Conservation (phyloP, 805 yeast genomes). For the Blastobotrys mokoenaii region DNA sequence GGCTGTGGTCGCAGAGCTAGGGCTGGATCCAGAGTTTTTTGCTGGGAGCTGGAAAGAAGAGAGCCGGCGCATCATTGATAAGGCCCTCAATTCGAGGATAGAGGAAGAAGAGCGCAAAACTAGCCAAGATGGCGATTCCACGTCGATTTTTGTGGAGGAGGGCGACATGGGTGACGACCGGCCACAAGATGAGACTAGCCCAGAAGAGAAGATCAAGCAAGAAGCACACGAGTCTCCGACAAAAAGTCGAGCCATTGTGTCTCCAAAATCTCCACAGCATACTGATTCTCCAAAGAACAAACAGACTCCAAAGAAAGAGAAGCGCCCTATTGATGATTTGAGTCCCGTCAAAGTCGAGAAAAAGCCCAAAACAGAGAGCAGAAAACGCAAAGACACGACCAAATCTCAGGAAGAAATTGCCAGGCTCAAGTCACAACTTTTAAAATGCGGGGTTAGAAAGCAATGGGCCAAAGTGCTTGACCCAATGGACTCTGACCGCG, state of each 20-base stretch:
- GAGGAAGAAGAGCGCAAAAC: background rate
- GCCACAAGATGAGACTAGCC: background rate
- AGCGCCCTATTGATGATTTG: background rate
- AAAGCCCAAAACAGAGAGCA: background rate
- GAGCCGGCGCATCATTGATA: slow-evolving; percentile 12
- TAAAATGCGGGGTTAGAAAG: slow-evolving; percentile 23
- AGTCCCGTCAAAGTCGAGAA: background rate
- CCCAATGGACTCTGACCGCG: slow-evolving; percentile 15
- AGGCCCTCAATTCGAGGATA: slow-evolving; percentile 7
- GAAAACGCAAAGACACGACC: background rate
- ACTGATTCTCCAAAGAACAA: background rate
- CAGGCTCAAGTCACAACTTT: slow-evolving; percentile 18
- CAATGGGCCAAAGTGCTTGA: slow-evolving; percentile 19
- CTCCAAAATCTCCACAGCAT: too few species aligned
- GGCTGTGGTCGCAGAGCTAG: slow-evolving; percentile 11
- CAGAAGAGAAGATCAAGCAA: background rate
- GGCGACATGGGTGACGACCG: background rate
- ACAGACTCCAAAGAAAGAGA: background rate
- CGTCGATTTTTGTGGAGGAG: background rate
- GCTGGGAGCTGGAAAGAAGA: slow-evolving; percentile 11
- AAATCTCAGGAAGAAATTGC: slow-evolving; percentile 19
- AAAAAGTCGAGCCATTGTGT: background rate
- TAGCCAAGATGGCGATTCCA: background rate
- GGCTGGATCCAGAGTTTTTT: slow-evolving; percentile 15
- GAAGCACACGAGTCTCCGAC: background rate